Conservation (phyloP, 495 filamentous ascomycete genomes). For the Trichoderma parareesei region DNA sequence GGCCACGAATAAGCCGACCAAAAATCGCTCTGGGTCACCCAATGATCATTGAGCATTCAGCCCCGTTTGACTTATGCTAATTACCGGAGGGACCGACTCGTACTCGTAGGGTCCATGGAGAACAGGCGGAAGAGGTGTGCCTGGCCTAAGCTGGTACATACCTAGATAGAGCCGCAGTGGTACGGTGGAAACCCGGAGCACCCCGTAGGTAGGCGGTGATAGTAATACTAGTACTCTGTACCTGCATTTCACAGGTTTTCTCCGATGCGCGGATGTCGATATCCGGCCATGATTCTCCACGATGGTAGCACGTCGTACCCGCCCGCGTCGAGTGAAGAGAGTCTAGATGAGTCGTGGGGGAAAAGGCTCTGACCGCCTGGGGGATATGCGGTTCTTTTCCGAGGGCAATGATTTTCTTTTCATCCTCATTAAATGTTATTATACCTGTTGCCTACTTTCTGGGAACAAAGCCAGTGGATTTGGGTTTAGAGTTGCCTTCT, state of each 20-base stretch:
- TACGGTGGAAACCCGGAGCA: neutral
- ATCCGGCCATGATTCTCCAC: conserved; percentile 4
- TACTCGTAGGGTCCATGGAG: neutral
- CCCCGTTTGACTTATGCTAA: neutral
- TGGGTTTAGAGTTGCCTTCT: too few species aligned
- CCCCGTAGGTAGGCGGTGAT: too few species aligned
- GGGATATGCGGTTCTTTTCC: neutral
- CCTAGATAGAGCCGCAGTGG: too few species aligned
- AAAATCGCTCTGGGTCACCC: neutral
- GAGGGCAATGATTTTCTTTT: too few species aligned
- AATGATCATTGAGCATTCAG: conserved; percentile 1
- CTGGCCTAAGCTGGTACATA: too few species aligned
- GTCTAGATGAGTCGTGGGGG: conserved; percentile 2
- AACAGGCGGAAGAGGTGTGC: neutral
- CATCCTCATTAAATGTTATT: too few species aligned
- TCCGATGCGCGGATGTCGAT: conserved; percentile 8
- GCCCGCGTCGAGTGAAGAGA: neutral
- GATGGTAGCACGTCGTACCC: neutral
- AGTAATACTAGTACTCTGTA: neutral
- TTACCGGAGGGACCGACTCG: conserved; percentile 6
- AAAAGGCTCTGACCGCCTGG: conserved; percentile 5
- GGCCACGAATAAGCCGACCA: neutral
- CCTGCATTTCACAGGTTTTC: conserved; percentile 1
- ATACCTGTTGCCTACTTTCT: too few species aligned
- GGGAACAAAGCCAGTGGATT: too few species aligned